phyloP scores from a whole-genome alignment of 176 grass and related monocot genomes.

The Leersia perrieri region DNA sequence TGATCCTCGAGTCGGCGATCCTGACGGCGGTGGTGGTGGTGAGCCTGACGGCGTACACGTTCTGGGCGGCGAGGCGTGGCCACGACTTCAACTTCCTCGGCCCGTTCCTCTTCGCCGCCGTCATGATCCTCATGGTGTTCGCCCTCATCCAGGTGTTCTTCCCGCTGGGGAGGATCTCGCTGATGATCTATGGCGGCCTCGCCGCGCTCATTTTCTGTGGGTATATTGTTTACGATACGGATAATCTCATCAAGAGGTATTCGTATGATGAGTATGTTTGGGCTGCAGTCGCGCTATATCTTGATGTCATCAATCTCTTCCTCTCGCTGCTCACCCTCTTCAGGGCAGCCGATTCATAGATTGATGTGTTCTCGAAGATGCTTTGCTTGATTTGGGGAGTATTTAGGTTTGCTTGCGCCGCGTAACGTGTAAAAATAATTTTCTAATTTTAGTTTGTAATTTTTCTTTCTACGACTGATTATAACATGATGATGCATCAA shows the following conservation, averaged over 20 bases:
- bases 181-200: constrained; percentile 68
- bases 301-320: constrained; percentile 92
- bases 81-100: constrained; percentile 93
- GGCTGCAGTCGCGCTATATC: constrained; percentile 83
- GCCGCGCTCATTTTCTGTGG: constrained; percentile 85
- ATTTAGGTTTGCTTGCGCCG: too few relatives aligned
- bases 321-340: constrained; percentile 90
- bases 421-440: too few relatives aligned
- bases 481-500: too few relatives aligned
- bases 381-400: too few relatives aligned
- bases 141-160: constrained; percentile 87
- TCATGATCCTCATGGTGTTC: constrained; percentile 86
- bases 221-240: constrained; percentile 93
- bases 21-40: constrained; percentile 80
- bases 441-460: too few relatives aligned
- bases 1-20: constrained; percentile 83
- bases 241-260: constrained; percentile 93
- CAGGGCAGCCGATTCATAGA: constrained; percentile 61
- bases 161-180: constrained; percentile 62
- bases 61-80: constrained; percentile 79
- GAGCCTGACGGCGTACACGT: constrained; percentile 89
- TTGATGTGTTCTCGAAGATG: not conserved
- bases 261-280: constrained; percentile 94
- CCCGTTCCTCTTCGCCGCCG: constrained; percentile 67
- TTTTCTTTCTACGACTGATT: too few relatives aligned